Base-by-base conservation (phyloP, 306 rosid genomes). In the Leucaena leucocephala region DNA sequence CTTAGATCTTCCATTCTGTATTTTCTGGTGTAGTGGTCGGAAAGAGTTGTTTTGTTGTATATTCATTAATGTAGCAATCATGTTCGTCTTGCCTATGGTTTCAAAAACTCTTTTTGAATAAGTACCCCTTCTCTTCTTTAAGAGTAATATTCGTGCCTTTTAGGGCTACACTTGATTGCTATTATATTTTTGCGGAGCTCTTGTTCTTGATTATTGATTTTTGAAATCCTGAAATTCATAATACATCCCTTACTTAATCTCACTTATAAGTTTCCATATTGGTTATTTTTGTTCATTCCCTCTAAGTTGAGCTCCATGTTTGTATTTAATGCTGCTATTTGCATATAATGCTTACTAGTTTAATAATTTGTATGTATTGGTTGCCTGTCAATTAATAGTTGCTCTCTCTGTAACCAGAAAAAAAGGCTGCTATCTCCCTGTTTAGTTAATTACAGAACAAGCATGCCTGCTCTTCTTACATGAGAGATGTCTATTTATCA, bases 91-190 rank as follows among this genome's bases (percentile, higher is more conserved):
- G 21, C 55, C 42, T 45, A 2, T 71, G 14, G 61, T 46, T 71
- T 71, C 58, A 71, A 15, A 46, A 68, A 21, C 55, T 69, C 74
- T 48, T 14, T 68, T 6, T 45, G 73, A 11, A 42, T 43, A 68
- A 68, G 73, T 14, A 19, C 27, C 58, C 59, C 57, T 14, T 49
- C 42, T 70, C 42, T 69, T 44, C 55, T 44, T 44, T 44, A 21
- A 21, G 38, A 21, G 33, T 66, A 66, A 11, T 10, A n/a, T 44
- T 68, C 35, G 10, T 43, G 13, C 27, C 36, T 21, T 21, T 68
- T 68, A 22, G 74, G 58, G 43, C 43, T 70, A 27, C 22, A 15
- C 22, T 45, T 27, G 5, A 22, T 19, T 70, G 58, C 58, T 39
- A 39, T 17, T 46, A 2, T 22, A 2, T 70, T 45, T 69, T 14